Conservation (phyloP, 768 basidiomycete genomes). For the Rhodocollybia butyracea region DNA sequence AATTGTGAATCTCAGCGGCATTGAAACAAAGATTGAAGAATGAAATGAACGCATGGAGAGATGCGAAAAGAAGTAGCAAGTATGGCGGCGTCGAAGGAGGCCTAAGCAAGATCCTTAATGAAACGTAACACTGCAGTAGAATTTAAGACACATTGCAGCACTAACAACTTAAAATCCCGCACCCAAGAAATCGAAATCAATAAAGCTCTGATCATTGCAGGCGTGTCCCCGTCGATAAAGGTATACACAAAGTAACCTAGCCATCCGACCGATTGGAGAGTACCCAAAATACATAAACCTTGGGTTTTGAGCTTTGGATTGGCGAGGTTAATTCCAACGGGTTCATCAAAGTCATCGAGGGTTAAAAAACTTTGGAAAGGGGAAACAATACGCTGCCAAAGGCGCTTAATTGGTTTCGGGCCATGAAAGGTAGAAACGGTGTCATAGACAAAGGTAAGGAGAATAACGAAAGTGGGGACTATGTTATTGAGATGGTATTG, state of each 20-base stretch:
- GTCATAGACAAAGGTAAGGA: slow-evolving; percentile 27
- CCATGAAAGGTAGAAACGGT: slow-evolving; percentile 17
- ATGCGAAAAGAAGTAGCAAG: slow-evolving; percentile 40
- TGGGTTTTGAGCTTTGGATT: slow-evolving; percentile 27
- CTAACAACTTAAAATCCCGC: slow-evolving; percentile 17
- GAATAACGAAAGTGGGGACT: slow-evolving; percentile 19
- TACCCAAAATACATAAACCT: slow-evolving; percentile 33
- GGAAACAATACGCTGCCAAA: slow-evolving; percentile 22
- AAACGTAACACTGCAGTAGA: slow-evolving; percentile 39
- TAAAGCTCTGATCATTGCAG: slow-evolving; percentile 22
- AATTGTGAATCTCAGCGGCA: slow-evolving; percentile 12
- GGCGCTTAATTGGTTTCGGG: slow-evolving; percentile 21
- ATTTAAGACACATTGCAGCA: slow-evolving; percentile 4
- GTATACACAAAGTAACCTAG: slow-evolving; percentile 38
- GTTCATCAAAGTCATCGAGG: slow-evolving; percentile 46
- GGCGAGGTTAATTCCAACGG: slow-evolving; percentile 25
- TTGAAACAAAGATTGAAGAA: slow-evolving; percentile 31
- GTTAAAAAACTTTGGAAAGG: slow-evolving; percentile 54
- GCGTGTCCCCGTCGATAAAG: slow-evolving; percentile 20
- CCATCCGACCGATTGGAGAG: slow-evolving; percentile 39
- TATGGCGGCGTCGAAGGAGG: slow-evolving; percentile 54
- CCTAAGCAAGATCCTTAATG: slow-evolving; percentile 33
- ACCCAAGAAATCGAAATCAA: slow-evolving; percentile 49
- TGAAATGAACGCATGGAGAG: slow-evolving; percentile 31
- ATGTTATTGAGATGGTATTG: slow-evolving; percentile 3